Conservation (phyloP, 2,329 filamentous ascomycete species). For the Alternaria triticimaculans region DNA sequence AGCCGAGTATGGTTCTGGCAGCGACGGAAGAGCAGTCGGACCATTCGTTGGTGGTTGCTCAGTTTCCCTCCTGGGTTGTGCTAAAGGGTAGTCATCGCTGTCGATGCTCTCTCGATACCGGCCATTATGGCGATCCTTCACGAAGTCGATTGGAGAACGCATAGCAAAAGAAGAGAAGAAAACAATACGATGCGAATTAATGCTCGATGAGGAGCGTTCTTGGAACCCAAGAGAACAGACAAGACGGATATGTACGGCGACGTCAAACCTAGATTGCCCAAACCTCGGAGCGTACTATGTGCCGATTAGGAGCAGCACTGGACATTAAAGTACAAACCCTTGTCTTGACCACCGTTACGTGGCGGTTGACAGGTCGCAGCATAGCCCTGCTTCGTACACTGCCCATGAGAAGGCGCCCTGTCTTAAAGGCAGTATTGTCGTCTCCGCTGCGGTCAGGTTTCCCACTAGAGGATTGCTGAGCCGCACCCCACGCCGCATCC, state of each 20-base stretch:
- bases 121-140: slow-evolving; percentile 29
- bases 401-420: slow-evolving; percentile 6
- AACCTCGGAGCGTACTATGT: slow-evolving; percentile 20
- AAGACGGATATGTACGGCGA: slow-evolving; percentile 18
- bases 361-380: slow-evolving; percentile 8
- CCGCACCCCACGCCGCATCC: not conserved
- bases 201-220: not conserved
- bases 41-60: slow-evolving; percentile 18
- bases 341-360: too few species aligned
- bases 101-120: slow-evolving; percentile 32
- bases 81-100: slow-evolving; percentile 25
- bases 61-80: slow-evolving; percentile 17
- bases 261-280: slow-evolving; percentile 18
- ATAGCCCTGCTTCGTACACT: slow-evolving; percentile 10
- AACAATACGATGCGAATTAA: not conserved
- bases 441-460: slow-evolving; percentile 24
- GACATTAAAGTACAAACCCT: not conserved
- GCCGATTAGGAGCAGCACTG: slow-evolving; percentile 17
- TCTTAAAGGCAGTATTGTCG: slow-evolving; percentile 22
- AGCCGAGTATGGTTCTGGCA: slow-evolving; percentile 45
- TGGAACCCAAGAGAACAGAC: slow-evolving; percentile 14
- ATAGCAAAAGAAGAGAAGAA: slow-evolving; percentile 13
- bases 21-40: slow-evolving; percentile 3
- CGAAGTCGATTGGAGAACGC: slow-evolving; percentile 34
- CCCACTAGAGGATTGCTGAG: slow-evolving; percentile 7